phyloP scores from a whole-genome alignment of 2,329 filamentous ascomycete species.

The Pyricularia pennisetigena region DNA sequence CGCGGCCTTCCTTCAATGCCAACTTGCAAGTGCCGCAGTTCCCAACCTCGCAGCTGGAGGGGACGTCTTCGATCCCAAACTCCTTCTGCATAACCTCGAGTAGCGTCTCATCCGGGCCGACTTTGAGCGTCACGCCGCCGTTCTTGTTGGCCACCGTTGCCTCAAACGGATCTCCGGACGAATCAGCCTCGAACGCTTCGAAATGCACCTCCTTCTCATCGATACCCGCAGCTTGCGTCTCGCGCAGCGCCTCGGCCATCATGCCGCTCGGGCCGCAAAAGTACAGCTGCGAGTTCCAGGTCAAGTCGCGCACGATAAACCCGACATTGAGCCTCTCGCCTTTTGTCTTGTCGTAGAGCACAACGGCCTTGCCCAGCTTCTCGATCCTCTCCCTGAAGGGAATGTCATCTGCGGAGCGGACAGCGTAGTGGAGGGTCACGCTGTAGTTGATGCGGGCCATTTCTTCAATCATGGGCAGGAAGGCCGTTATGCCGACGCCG shows the following conservation, averaged over 20 bases:
- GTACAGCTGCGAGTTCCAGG: slow-evolving; percentile 48
- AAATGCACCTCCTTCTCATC: slow-evolving; percentile 44
- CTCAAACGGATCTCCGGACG: slow-evolving; percentile 49
- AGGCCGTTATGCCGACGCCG: slow-evolving; percentile 58
- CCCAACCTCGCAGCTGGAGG: slow-evolving; percentile 42
- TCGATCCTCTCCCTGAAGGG: slow-evolving; percentile 36
- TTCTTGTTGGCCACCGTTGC: slow-evolving; percentile 35
- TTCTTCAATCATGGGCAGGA: slow-evolving; percentile 36
- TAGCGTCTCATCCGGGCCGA: slow-evolving; percentile 37
- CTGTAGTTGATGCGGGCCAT: slow-evolving; percentile 35
- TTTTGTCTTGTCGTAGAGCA: slow-evolving; percentile 40
- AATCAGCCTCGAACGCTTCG: slow-evolving; percentile 46
- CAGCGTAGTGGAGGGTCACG: slow-evolving; percentile 48
- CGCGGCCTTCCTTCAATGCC: slow-evolving; percentile 27
- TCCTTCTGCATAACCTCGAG: slow-evolving; percentile 35
- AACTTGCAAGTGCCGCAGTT: slow-evolving; percentile 45
- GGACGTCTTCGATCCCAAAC: slow-evolving; percentile 27
- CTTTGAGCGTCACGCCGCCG: slow-evolving; percentile 28
- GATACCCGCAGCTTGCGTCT: slow-evolving; percentile 31
- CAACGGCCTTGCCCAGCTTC: slow-evolving; percentile 18
- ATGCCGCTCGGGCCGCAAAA: slow-evolving; percentile 49
- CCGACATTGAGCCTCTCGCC: slow-evolving; percentile 37
- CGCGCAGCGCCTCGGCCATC: slow-evolving; percentile 38
- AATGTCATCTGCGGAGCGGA: slow-evolving; percentile 34
- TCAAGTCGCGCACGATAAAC: slow-evolving; percentile 31